Evolutionary conservation across 1,284 basidiomycete species (phyloP).

Genomic region (Cryptococcus sp.): DNA sequence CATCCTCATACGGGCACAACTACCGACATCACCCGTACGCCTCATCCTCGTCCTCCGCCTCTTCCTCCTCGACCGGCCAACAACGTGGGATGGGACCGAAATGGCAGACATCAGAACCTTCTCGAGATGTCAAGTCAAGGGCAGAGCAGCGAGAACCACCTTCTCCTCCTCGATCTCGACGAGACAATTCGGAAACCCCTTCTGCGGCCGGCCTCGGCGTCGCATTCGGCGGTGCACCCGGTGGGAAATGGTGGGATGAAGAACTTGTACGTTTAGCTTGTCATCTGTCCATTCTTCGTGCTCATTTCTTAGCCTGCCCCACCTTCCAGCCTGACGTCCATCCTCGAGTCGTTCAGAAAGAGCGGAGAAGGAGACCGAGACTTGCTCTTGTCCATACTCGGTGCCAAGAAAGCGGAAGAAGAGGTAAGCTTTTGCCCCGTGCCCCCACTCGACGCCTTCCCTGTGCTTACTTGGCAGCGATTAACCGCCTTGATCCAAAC

Average conservation of each 20-base stretch:
- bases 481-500: constrained; percentile 44
- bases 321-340: constrained; percentile 73
- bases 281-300: not conserved
- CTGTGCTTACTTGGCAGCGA: constrained; percentile 18
- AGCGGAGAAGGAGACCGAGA: constrained; percentile 84
- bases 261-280: constrained; percentile 32
- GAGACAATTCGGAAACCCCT: constrained; percentile 32
- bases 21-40: constrained; percentile 4
- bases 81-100: not conserved
- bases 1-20: not conserved
- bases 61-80: not conserved
- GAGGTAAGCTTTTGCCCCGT: constrained; percentile 53
- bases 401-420: constrained; percentile 82
- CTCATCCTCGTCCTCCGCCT: not conserved
- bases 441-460: not conserved
- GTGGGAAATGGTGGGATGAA: constrained; percentile 44
- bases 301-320: constrained; percentile 40
- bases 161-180: constrained; percentile 34
- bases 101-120: not conserved
- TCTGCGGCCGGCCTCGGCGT: constrained; percentile 21
- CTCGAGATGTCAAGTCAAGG: not conserved
- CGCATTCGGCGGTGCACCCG: constrained; percentile 22
- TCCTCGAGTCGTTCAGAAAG: constrained; percentile 71
- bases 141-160: constrained; percentile 23
- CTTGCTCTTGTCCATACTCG: constrained; percentile 77